Evolutionary conservation across 2,329 filamentous ascomycete species (phyloP).

Genomic region (Apiospora rasikravindrae): DNA sequence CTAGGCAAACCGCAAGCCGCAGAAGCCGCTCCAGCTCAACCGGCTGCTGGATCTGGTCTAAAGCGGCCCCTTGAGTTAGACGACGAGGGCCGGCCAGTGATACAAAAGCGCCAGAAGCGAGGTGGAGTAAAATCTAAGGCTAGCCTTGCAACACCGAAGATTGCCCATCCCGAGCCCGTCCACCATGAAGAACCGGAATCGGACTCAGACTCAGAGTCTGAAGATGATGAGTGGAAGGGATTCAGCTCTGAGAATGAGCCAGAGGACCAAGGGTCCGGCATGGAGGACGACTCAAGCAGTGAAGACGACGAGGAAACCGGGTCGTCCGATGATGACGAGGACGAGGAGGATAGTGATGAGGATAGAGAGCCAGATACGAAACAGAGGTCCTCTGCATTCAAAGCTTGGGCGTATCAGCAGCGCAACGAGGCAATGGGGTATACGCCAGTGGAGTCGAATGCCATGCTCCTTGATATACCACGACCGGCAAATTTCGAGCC

Average conservation of each 20-base stretch:
- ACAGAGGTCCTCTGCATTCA: conserved; percentile 73
- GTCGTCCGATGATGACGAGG: conserved; percentile 36
- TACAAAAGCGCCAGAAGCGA: conserved; percentile 81
- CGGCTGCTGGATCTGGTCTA: conserved; percentile 72
- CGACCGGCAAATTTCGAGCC: conserved; percentile 68
- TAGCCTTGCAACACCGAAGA: conserved; percentile 46
- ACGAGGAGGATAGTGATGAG: conserved; percentile 42
- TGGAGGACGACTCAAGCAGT: conserved; percentile 40
- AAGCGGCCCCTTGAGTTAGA: conserved; percentile 86
- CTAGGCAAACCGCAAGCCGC: neutral
- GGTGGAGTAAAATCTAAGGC: conserved; percentile 63
- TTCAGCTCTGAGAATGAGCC: conserved; percentile 55
- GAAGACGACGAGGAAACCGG: conserved; percentile 41
- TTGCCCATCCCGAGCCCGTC: conserved; percentile 21
- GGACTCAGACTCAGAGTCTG: conserved; percentile 39
- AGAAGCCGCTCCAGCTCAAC: conserved; percentile 1
- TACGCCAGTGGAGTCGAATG: conserved; percentile 50
- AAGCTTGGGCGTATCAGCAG: conserved; percentile 87
- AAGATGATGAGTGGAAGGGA: conserved; percentile 65
- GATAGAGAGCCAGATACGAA: conserved; percentile 40
- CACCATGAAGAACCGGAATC: conserved; percentile 50
- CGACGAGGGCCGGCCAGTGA: conserved; percentile 77
- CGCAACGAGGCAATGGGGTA: conserved; percentile 83
- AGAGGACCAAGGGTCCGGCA: conserved; percentile 35
- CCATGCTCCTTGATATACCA: conserved; percentile 55